A percentile compares a stretch with the other conserved stretches of the same genome.
Conservation (phyloP, 768 basidiomycete genomes). For the Kwoniella dejecticola region DNA sequence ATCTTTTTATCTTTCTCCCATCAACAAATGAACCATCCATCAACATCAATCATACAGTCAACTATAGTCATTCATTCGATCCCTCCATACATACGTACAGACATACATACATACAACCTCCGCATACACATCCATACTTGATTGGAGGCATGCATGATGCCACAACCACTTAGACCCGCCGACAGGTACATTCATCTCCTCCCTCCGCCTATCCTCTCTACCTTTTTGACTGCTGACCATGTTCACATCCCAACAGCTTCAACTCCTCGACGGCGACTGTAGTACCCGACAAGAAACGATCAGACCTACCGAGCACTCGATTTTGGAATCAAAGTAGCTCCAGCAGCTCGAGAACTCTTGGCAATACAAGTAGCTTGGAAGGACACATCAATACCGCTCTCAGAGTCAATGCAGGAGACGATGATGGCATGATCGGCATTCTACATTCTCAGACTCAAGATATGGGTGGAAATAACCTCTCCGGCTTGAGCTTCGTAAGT, state of each 20-base stretch:
- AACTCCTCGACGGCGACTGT: slow-evolving; percentile 33
- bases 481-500: slow-evolving; percentile 23
- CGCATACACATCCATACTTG: neutral
- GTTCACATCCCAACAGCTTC: slow-evolving; percentile 13
- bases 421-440: slow-evolving; percentile 17
- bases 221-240: neutral
- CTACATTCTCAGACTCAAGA: slow-evolving; percentile 14
- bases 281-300: slow-evolving; percentile 19
- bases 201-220: neutral
- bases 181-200: slow-evolving; percentile 12
- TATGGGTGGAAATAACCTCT: slow-evolving; percentile 9
- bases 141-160: slow-evolving; percentile 6
- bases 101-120: neutral
- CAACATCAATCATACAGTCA: neutral
- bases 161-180: slow-evolving; percentile 10
- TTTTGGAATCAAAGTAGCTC: neutral
- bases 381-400: slow-evolving; percentile 10
- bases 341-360: slow-evolving; percentile 6
- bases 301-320: slow-evolving; percentile 5
- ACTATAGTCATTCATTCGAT: slow-evolving; percentile 3
- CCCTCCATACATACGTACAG: too few relatives aligned
- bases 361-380: slow-evolving; percentile 7
- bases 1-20: neutral
- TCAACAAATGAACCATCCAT: neutral
- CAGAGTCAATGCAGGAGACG: slow-evolving; percentile 10